A percentile compares a stretch with the other conserved stretches of the same genome.
phyloP scores from a whole-genome alignment of 2,329 filamentous ascomycete genomes.

The Cercospora sojina region DNA sequence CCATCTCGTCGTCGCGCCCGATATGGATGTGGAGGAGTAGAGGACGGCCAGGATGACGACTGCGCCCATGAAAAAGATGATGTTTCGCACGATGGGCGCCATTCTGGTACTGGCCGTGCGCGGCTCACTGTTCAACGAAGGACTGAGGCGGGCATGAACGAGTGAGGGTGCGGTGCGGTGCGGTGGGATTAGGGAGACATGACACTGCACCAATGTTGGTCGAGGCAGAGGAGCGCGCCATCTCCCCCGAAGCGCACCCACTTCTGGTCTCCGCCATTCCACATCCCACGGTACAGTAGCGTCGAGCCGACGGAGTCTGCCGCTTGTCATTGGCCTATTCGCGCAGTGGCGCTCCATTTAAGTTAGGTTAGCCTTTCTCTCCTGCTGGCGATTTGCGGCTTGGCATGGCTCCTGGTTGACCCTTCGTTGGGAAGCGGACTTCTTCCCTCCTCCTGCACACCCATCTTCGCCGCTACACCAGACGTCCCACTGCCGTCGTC shows the following conservation, averaged over 20 bases:
- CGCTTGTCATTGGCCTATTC: neutral
- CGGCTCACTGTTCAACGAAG: slow-evolving; percentile 2
- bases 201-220: slow-evolving; percentile 2
- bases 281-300: slow-evolving; percentile 10
- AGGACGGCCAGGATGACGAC: slow-evolving; percentile 19
- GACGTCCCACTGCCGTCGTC: neutral
- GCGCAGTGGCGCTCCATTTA: neutral
- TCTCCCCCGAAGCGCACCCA: slow-evolving; percentile 1
- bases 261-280: slow-evolving; percentile 8
- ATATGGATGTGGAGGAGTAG: slow-evolving; percentile 20
- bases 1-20: slow-evolving; percentile 17
- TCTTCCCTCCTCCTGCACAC: neutral
- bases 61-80: slow-evolving; percentile 18
- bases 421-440: neutral
- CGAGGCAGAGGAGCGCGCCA: slow-evolving; percentile 9
- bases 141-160: neutral
- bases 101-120: slow-evolving; percentile 7
- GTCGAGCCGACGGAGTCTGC: neutral
- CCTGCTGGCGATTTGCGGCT: neutral
- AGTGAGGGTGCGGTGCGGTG: neutral
- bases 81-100: slow-evolving; percentile 13
- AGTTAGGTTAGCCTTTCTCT: neutral
- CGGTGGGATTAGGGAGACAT: neutral
- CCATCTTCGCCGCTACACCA: neutral
- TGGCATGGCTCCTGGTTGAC: neutral